Evolutionary conservation across 345 rosid species (phyloP).

Genomic region (Lumnitzera racemosa): DNA sequence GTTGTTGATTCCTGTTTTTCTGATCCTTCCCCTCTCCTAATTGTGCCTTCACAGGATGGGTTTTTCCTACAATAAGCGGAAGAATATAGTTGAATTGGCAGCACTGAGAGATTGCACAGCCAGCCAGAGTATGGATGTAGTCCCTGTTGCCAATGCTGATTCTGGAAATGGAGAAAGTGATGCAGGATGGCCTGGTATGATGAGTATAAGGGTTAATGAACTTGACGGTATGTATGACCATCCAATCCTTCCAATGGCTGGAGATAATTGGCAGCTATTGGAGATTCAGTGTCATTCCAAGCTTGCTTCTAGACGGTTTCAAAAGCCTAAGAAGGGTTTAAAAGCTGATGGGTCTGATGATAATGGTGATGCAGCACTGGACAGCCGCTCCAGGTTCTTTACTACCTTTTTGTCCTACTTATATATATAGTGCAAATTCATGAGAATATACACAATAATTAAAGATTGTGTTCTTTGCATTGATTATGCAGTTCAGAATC

Average conservation of each 20-base stretch:
- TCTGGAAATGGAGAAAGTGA: slow-evolving; percentile 84
- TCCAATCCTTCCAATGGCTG: slow-evolving; percentile 90
- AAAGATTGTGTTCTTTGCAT: background rate
- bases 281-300: slow-evolving; percentile 96
- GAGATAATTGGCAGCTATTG: slow-evolving; percentile 90
- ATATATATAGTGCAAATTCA: slow-evolving; percentile 1
- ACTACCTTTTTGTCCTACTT: background rate
- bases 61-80: slow-evolving; percentile 89
- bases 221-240: slow-evolving; percentile 96
- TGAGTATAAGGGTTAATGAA: slow-evolving; percentile 92
- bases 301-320: slow-evolving; percentile 87
- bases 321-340: slow-evolving; percentile 86
- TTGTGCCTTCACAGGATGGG: slow-evolving; percentile 63
- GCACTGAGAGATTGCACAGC: slow-evolving; percentile 83
- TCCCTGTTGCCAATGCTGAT: slow-evolving; percentile 49
- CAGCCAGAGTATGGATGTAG: slow-evolving; percentile 46
- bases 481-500: slow-evolving; percentile 70
- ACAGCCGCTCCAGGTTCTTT: slow-evolving; percentile 69
- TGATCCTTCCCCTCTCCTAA: slow-evolving; percentile 5
- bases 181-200: slow-evolving; percentile 95
- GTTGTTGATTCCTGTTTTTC: slow-evolving; percentile 10
- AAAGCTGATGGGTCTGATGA: slow-evolving; percentile 95
- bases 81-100: slow-evolving; percentile 91
- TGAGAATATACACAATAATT: too few species aligned
- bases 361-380: slow-evolving; percentile 60